These are phyloP conservation scores for Malus hybrid DNA, from an alignment of 331 rosid genomes.

Conservation along the genomic window DNA sequence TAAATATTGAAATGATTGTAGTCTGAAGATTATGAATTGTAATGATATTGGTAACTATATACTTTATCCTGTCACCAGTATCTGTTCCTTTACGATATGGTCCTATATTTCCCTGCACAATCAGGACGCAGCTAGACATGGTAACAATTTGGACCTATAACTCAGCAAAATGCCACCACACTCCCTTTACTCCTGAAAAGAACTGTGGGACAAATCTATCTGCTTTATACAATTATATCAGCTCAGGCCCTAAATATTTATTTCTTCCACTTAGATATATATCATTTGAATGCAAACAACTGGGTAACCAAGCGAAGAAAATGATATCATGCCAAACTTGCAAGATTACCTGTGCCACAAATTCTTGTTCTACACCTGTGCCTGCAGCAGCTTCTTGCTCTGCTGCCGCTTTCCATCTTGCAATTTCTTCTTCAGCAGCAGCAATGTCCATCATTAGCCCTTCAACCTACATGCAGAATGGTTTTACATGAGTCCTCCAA, in stretches of 20 bases:
- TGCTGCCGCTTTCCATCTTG: constrained; percentile 96
- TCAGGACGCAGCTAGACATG: background rate
- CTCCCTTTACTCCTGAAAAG: background rate
- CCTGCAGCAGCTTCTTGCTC: constrained; percentile 99
- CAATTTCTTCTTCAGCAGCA: constrained; percentile 94
- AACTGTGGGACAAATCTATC: too few species aligned
- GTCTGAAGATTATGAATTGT: background rate
- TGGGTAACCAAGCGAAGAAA: background rate
- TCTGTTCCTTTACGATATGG: background rate
- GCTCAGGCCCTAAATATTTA: background rate
- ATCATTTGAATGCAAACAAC: background rate
- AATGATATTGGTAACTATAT: background rate
- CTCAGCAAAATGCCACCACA: background rate
- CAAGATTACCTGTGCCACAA: constrained; percentile 63
- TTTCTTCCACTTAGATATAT: background rate
- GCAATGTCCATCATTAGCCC: constrained; percentile 98
- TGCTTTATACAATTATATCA: background rate
- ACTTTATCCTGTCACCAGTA: background rate
- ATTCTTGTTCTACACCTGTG: constrained; percentile 83
- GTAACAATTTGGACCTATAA: background rate
- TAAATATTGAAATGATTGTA: background rate
- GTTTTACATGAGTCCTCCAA: background rate
- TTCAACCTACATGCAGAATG: constrained; percentile 46
- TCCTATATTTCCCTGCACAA: background rate
- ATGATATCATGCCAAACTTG: background rate